Evolutionary conservation across 495 filamentous ascomycete genomes (phyloP).

Genomic region (Collariella sp.): DNA sequence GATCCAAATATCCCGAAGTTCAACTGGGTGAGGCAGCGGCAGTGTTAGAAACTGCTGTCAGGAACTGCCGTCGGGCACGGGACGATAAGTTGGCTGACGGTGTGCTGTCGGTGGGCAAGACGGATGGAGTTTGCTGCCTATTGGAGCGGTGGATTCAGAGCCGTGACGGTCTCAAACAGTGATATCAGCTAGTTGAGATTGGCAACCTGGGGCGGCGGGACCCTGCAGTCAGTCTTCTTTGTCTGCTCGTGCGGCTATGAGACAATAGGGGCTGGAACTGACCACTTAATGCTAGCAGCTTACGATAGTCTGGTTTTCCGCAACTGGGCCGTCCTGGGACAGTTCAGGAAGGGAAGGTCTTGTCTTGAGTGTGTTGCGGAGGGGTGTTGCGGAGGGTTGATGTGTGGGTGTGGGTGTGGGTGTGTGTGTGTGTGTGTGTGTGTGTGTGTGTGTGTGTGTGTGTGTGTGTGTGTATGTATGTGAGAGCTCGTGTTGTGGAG

Average conservation of each 20-base stretch:
- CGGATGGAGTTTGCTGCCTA: conserved; percentile 13
- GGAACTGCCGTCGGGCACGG: conserved; percentile 6
- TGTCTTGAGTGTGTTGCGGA: too few relatives aligned
- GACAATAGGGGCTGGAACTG: conserved; percentile 13
- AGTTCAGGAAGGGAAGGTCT: neutral
- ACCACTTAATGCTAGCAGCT: conserved; percentile 4
- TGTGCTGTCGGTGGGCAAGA: conserved; percentile 11
- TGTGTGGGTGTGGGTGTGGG: neutral
- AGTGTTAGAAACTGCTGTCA: too few relatives aligned
- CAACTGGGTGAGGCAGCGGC: too few relatives aligned
- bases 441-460: neutral
- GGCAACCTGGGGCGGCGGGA: conserved; percentile 3
- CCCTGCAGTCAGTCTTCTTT: conserved; percentile 23
- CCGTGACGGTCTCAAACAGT: conserved; percentile 17
- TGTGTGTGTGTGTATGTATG: neutral
- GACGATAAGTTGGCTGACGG: conserved; percentile 16
- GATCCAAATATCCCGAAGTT: too few relatives aligned
- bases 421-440: neutral
- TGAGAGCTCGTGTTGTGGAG: conserved; percentile 16
- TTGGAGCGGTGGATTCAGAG: conserved; percentile 16
- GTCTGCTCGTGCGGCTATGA: conserved; percentile 17
- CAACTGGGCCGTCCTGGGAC: neutral
- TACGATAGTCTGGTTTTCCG: neutral
- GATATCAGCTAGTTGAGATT: conserved; percentile 12
- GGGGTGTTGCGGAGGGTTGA: neutral